Percentiles rank a stretch among this genome's conserved stretches.
These are phyloP conservation scores for Glomus cerebriforme DNA, from an alignment of 192 early-diverging fungal genomes.

Conservation along the genomic window DNA sequence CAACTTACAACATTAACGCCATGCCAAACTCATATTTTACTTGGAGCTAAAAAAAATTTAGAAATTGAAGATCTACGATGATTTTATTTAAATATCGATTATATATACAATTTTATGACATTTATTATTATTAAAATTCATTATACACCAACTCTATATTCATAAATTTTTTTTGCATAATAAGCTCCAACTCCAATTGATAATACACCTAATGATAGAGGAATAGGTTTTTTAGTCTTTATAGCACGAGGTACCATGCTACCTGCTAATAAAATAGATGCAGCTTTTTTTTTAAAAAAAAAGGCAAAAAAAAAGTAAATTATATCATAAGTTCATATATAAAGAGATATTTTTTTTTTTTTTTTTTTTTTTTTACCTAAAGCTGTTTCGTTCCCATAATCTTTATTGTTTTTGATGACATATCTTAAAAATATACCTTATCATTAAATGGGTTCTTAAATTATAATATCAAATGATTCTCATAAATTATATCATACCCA, in stretches of 20 bases:
- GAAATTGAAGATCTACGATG: constrained; percentile 30
- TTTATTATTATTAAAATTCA: neutral
- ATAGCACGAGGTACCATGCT: constrained; percentile 45
- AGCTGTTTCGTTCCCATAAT: constrained; percentile 50
- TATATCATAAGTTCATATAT: neutral
- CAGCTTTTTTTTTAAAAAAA: constrained; percentile 23
- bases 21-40: constrained; percentile 25
- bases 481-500: constrained; percentile 19
- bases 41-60: constrained; percentile 18
- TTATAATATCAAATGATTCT: neutral
- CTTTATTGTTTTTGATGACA: constrained; percentile 40
- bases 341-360: too few relatives aligned
- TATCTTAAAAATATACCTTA: constrained; percentile 20
- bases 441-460: neutral
- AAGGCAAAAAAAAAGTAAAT: neutral
- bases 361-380: constrained; percentile 31
- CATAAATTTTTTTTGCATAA: constrained; percentile 49
- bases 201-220: constrained; percentile 37
- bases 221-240: constrained; percentile 40
- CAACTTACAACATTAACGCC: constrained; percentile 7
- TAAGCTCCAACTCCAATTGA: constrained; percentile 46
- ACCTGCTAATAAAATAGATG: constrained; percentile 41
- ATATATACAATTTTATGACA: neutral
- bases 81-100: neutral
- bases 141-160: constrained; percentile 35